phyloP scores from a whole-genome alignment of 805 yeast species.

The Nakazawaea ernobii region DNA sequence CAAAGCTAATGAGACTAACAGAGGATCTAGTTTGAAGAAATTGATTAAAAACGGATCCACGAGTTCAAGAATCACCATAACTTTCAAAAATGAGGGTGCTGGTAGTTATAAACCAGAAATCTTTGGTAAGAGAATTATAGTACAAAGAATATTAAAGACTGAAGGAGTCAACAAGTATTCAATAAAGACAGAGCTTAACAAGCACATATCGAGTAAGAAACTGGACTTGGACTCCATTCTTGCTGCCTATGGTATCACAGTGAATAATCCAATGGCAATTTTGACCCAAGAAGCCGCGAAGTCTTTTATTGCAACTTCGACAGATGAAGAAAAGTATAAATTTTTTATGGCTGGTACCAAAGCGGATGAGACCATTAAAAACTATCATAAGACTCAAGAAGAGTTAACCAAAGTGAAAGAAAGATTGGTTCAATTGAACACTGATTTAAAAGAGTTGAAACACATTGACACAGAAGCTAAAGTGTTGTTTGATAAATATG shows the following conservation, averaged over 20 bases:
- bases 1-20: constrained; percentile 77
- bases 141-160: constrained; percentile 60
- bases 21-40: constrained; percentile 68
- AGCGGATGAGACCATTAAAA: constrained; percentile 57
- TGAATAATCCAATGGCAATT: constrained; percentile 88
- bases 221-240: constrained; percentile 63
- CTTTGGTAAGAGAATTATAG: constrained; percentile 63
- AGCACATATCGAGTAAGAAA: constrained; percentile 53
- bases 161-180: constrained; percentile 50
- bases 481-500: constrained; percentile 31
- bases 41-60: constrained; percentile 73
- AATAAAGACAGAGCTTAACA: constrained; percentile 47
- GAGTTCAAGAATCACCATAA: constrained; percentile 62
- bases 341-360: constrained; percentile 79
- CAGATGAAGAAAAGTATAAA: constrained; percentile 65
- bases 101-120: constrained; percentile 58
- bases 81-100: constrained; percentile 57
- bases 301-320: constrained; percentile 74
- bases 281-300: constrained; percentile 93
- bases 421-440: constrained; percentile 32
- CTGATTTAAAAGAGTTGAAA: constrained; percentile 32
- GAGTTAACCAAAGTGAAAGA: constrained; percentile 31
- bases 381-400: constrained; percentile 36
- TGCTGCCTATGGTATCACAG: constrained; percentile 66
- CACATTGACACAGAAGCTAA: constrained; percentile 36